Base-by-base conservation (phyloP, 2,329 filamentous ascomycete species). In the Xylariaceae sp. region DNA sequence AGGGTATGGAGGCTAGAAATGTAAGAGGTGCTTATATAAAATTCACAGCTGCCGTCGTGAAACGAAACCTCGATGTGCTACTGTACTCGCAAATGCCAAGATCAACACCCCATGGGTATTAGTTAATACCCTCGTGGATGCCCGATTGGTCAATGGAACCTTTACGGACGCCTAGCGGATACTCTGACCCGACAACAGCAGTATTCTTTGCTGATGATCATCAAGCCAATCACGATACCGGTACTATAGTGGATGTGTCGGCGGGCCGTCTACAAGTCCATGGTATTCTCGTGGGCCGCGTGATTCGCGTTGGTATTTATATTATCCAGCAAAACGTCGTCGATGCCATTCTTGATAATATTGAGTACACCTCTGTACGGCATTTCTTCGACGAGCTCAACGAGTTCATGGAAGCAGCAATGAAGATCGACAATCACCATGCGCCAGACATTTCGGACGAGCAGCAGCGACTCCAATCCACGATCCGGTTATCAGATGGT, bases 81-180 rank as follows among this genome's bases (percentile, higher is more conserved):
- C 56, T 70, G 6, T 72, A 66, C 42, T 63, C 61, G 5, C 70
- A 72, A 51, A 58, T 43, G 7, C 56, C 52, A 9, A 53, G 50
- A n/a, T 50, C 60, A 5, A 64, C 65, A 2, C 67, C 66, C 16
- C 35, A 30, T 18, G 52, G 59, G 1, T 10, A 33, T 1, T 53
- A 46, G 2, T 20, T 72, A n/a, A n/a, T n/a, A 15, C 70, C 70
- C 2, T 70, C 69, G 2, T 73, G 70, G 70, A 68, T 67, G 3
- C 68, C 70, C 6, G 70, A 73, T 52, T 72, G 70, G 70, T 61
- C 66, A n/a, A 21, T 33, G 6, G 27, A 45, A n/a, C 35, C 23
- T 7, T 1, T 72, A 13, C 33, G 21, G 3, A 49, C 64, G 6
- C 68, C 70, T 1, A 40, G 59, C 5, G 60, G 63, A 1, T 71